phyloP scores from a whole-genome alignment of 352 stramenopile species.

The Pythium angustatum region DNA sequence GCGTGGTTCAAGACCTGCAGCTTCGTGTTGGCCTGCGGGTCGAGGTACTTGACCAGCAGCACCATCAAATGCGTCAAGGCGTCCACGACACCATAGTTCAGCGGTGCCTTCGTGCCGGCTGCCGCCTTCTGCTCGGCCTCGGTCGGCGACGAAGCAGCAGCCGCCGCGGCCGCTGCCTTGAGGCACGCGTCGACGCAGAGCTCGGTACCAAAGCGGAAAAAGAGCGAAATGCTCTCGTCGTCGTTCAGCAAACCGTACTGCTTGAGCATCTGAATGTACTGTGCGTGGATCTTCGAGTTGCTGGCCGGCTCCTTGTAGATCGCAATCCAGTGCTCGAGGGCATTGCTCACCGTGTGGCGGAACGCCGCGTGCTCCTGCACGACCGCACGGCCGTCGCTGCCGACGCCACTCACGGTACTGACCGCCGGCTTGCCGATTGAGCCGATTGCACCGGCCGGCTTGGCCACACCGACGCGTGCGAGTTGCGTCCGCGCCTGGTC shows the following conservation, averaged over 20 bases:
- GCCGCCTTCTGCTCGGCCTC: constrained; percentile 26
- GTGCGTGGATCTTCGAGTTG: constrained; percentile 94
- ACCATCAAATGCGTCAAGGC: constrained; percentile 95
- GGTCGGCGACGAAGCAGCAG: constrained; percentile 37
- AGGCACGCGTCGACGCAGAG: constrained; percentile 97
- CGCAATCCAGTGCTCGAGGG: constrained; percentile 98
- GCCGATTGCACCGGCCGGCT: constrained; percentile 63
- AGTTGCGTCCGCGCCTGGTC: constrained; percentile 76
- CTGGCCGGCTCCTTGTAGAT: constrained; percentile 93
- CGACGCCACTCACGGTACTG: neutral
- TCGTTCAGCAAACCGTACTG: constrained; percentile 95
- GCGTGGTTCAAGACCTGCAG: constrained; percentile 95
- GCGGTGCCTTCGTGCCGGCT: constrained; percentile 47
- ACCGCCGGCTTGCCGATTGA: constrained; percentile 35
- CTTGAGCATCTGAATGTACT: constrained; percentile 97
- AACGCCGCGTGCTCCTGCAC: constrained; percentile 81
- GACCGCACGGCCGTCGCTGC: constrained; percentile 38
- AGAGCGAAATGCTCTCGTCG: constrained; percentile 97
- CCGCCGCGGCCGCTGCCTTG: constrained; percentile 78
- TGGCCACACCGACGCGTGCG: constrained; percentile 29
- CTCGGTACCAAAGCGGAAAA: constrained; percentile 96
- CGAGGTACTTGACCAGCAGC: constrained; percentile 95
- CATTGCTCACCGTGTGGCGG: constrained; percentile 86
- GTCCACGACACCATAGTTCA: constrained; percentile 96
- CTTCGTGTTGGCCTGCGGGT: constrained; percentile 74